phyloP scores from a whole-genome alignment of 768 basidiomycete genomes.

The Termitomyces sp. region DNA sequence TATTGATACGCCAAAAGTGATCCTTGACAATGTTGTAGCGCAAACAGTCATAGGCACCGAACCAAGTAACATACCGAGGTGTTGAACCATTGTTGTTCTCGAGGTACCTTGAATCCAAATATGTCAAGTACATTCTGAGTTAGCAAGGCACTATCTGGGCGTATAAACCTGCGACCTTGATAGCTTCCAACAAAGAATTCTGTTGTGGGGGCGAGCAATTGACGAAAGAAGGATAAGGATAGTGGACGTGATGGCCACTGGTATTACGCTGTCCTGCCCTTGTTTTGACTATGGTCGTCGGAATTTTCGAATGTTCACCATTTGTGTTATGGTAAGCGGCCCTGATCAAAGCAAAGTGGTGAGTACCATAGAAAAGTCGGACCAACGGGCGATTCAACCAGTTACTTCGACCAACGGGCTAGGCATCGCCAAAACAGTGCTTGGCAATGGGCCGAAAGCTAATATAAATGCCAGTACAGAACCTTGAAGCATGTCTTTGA shows the following conservation, averaged over 20 bases:
- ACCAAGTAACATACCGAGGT: slow-evolving; percentile 44
- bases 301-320: not conserved
- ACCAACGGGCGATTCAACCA: not conserved
- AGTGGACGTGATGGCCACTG: slow-evolving; percentile 5
- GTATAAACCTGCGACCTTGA: slow-evolving; percentile 37
- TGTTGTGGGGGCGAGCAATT: slow-evolving; percentile 33
- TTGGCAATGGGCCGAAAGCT: not conserved
- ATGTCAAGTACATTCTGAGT: not conserved
- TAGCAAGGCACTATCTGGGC: slow-evolving; percentile 18
- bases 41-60: slow-evolving; percentile 37
- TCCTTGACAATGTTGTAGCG: slow-evolving; percentile 36
- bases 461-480: not conserved
- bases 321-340: not conserved
- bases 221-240: slow-evolving; percentile 29
- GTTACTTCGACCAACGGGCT: not conserved
- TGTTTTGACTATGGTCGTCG: too few relatives aligned
- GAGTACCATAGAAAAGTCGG: not conserved
- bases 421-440: not conserved
- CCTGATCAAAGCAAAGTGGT: not conserved
- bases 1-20: slow-evolving; percentile 35
- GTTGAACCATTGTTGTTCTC: slow-evolving; percentile 27
- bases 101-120: slow-evolving; percentile 26
- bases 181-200: slow-evolving; percentile 30
- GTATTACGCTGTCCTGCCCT: not conserved
- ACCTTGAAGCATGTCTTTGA: not conserved